Evolutionary conservation across 2,329 filamentous ascomycete species (phyloP).

Genomic region (Ascochyta fabae): DNA sequence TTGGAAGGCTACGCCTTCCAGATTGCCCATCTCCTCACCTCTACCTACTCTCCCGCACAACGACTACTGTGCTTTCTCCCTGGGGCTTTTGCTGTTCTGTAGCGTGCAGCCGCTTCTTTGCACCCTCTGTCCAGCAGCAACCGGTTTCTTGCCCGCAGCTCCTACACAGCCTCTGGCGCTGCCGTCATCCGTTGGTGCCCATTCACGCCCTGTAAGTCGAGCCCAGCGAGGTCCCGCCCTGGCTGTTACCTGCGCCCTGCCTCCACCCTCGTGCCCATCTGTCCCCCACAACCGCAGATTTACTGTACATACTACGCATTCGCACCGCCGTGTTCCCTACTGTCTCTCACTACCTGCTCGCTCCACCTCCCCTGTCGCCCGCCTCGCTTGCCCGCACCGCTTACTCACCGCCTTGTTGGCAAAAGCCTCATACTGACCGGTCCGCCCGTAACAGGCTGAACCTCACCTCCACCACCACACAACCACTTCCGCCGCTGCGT

Average conservation of each 20-base stretch:
- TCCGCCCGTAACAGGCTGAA: conserved; percentile 47
- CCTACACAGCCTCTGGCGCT: conserved; percentile 27
- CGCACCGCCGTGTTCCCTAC: neutral
- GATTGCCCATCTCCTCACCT: conserved; percentile 27
- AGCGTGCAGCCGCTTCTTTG: conserved; percentile 40
- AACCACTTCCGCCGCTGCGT: conserved; percentile 27
- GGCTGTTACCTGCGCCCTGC: conserved; percentile 18
- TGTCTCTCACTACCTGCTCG: conserved; percentile 20
- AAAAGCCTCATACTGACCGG: conserved; percentile 52
- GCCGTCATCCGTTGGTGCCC: conserved; percentile 46
- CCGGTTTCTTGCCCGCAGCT: conserved; percentile 20
- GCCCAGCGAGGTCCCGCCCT: conserved; percentile 37
- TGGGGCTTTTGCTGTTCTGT: conserved; percentile 37
- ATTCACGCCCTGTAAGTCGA: conserved; percentile 47
- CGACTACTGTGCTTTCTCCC: conserved; percentile 32
- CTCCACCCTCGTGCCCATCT: conserved; percentile 26
- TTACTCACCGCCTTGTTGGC: conserved; percentile 53
- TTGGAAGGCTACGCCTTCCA: conserved; percentile 14
- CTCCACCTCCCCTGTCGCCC: conserved; percentile 23
- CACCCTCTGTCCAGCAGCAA: conserved; percentile 24
- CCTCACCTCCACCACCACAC: conserved; percentile 30
- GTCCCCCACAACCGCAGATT: conserved; percentile 18
- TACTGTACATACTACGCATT: neutral
- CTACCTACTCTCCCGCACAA: conserved; percentile 32
- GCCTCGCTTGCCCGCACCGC: conserved; percentile 39